phyloP scores from a whole-genome alignment of 129 eudicot species.

The Oenanthe sinensis region DNA sequence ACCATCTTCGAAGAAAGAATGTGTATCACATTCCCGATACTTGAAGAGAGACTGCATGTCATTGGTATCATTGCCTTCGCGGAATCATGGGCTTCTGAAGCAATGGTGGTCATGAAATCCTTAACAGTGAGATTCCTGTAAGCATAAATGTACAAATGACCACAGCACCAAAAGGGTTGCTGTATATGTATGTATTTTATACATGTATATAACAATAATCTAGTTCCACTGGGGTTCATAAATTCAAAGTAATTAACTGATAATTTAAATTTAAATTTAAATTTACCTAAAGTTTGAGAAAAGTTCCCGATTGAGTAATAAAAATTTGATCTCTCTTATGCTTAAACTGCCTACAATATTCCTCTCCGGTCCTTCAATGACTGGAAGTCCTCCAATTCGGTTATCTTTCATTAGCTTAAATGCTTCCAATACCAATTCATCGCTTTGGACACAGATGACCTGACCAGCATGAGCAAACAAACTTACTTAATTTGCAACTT shows the following conservation, averaged over 20 bases:
- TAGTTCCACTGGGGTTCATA: background rate
- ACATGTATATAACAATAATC: background rate
- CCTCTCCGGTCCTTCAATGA: constrained; percentile 68
- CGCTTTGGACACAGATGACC: constrained; percentile 52
- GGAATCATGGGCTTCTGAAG: constrained; percentile 41
- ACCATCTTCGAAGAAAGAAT: constrained; percentile 52
- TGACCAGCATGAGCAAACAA: constrained; percentile 22
- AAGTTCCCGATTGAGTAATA: constrained; percentile 69
- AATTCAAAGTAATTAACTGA: background rate
- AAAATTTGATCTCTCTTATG: constrained; percentile 76
- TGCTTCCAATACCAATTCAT: constrained; percentile 77
- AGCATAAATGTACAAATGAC: constrained; percentile 5
- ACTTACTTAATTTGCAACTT: background rate
- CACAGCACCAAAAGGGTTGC: background rate
- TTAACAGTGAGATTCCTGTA: constrained; percentile 62
- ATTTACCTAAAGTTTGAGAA: constrained; percentile 72
- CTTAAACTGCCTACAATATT: constrained; percentile 75
- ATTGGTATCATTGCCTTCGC: constrained; percentile 46
- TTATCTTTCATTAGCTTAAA: constrained; percentile 85
- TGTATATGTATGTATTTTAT: background rate
- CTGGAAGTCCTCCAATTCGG: constrained; percentile 86
- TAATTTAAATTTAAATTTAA: background rate
- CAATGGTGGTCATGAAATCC: constrained; percentile 61
- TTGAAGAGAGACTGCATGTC: constrained; percentile 61
- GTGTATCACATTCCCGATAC: constrained; percentile 60